phyloP scores from a whole-genome alignment of 768 basidiomycete genomes.

The Boletus edulis region DNA sequence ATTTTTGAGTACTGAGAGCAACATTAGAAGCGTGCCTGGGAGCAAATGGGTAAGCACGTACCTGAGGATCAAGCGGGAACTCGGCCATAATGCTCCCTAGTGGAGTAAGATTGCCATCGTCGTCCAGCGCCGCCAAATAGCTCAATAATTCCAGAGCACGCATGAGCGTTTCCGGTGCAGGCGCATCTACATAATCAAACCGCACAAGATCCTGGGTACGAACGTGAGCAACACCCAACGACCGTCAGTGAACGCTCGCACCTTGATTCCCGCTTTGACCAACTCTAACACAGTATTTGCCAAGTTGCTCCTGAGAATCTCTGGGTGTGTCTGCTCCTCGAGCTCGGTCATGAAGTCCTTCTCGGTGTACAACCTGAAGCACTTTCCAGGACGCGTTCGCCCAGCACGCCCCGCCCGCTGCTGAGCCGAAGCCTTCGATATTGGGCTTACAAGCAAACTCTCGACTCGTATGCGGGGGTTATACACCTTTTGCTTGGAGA shows the following conservation, averaged over 20 bases:
- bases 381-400: conserved; percentile 94
- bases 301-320: conserved; percentile 91
- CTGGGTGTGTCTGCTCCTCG: conserved; percentile 96
- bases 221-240: not conserved
- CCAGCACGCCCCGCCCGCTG: conserved; percentile 97
- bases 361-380: conserved; percentile 95
- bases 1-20: conserved; percentile 71
- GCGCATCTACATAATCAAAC: conserved; percentile 91
- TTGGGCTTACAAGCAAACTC: conserved; percentile 88
- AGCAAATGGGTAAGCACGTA: conserved; percentile 26
- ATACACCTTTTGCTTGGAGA: conserved; percentile 98
- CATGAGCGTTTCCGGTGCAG: conserved; percentile 96
- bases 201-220: conserved; percentile 63
- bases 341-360: conserved; percentile 95
- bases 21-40: not conserved
- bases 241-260: conserved; percentile 18
- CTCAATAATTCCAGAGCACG: conserved; percentile 93
- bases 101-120: conserved; percentile 86
- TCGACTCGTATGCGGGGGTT: conserved; percentile 97
- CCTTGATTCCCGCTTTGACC: conserved; percentile 92
- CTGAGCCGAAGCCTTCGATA: conserved; percentile 95
- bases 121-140: conserved; percentile 88
- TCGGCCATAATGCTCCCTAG: conserved; percentile 94
- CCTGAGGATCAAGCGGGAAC: conserved; percentile 98
- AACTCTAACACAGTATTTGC: conserved; percentile 92